Percentiles rank a stretch among this genome's conserved stretches.
Evolutionary conservation across 352 stramenopile species (phyloP).

Genomic region (Elongisporangium undulatum): DNA sequence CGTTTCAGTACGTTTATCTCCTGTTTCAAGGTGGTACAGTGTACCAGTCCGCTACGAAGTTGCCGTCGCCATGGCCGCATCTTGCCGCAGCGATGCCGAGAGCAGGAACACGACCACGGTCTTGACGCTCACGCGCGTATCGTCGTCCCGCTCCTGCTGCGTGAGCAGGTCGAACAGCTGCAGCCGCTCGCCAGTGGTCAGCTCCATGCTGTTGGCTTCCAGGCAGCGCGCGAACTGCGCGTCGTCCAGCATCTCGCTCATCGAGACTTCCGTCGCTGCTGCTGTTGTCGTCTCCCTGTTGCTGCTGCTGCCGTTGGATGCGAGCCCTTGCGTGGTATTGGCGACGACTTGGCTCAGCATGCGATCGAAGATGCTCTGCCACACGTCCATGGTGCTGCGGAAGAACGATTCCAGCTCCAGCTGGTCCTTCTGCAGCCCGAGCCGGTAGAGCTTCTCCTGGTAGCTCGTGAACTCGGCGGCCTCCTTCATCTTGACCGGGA

Average conservation of each 20-base stretch:
- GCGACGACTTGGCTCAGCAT: constrained; percentile 7
- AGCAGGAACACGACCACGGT: constrained; percentile 20
- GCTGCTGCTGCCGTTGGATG: neutral
- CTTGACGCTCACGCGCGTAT: constrained; percentile 15
- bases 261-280: neutral
- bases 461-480: constrained; percentile 23
- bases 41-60: too few species aligned
- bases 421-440: constrained; percentile 31
- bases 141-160: constrained; percentile 22
- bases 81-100: constrained; percentile 1
- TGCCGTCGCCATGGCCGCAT: neutral
- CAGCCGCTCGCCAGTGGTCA: constrained; percentile 47
- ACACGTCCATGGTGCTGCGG: constrained; percentile 29
- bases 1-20: neutral
- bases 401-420: constrained; percentile 43
- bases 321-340: constrained; percentile 19
- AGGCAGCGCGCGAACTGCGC: constrained; percentile 34
- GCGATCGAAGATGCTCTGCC: constrained; percentile 33
- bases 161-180: constrained; percentile 55
- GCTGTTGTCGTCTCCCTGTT: neutral
- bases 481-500: constrained; percentile 38
- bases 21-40: too few species aligned
- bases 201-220: constrained; percentile 27
- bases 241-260: constrained; percentile 22
- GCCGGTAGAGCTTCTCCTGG: constrained; percentile 31